Evolutionary conservation across 2,329 filamentous ascomycete species (phyloP).

Genomic region (Sporothrix sp.): DNA sequence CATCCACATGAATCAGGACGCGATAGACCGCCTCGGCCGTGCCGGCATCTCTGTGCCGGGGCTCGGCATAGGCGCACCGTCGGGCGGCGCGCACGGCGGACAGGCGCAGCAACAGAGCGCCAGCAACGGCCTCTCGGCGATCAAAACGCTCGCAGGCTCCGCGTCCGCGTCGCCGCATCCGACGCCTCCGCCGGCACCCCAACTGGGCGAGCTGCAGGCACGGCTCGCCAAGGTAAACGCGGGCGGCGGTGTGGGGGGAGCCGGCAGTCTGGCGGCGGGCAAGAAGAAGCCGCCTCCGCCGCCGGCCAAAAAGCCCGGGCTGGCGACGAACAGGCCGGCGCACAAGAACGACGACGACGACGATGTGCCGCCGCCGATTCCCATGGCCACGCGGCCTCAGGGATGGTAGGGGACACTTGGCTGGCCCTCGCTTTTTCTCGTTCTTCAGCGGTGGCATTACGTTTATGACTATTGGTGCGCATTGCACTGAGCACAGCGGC

Average conservation of each 20-base stretch:
- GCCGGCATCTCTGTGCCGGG: conserved; percentile 72
- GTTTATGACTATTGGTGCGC: too few relatives aligned
- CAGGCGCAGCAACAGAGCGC: conserved; percentile 16
- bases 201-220: conserved; percentile 48
- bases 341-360: conserved; percentile 21
- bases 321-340: conserved; percentile 21
- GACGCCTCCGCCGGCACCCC: background rate
- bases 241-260: conserved; percentile 47
- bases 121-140: conserved; percentile 7
- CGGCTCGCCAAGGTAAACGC: conserved; percentile 50
- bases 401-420: conserved; percentile 10
- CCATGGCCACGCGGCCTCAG: conserved; percentile 40
- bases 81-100: too few relatives aligned
- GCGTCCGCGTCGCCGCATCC: background rate
- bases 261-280: conserved; percentile 20
- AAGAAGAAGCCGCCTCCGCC: conserved; percentile 48
- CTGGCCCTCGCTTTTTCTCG: too few relatives aligned
- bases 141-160: conserved; percentile 5
- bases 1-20: conserved; percentile 41
- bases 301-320: conserved; percentile 40
- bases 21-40: conserved; percentile 56
- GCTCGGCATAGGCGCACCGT: conserved; percentile 70
- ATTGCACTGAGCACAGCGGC: too few relatives aligned
- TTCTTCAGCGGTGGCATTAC: too few relatives aligned
- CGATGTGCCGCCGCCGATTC: conserved; percentile 41